Base-by-base conservation (phyloP, 2,329 filamentous ascomycete genomes). In the Monilinia fructigena region DNA sequence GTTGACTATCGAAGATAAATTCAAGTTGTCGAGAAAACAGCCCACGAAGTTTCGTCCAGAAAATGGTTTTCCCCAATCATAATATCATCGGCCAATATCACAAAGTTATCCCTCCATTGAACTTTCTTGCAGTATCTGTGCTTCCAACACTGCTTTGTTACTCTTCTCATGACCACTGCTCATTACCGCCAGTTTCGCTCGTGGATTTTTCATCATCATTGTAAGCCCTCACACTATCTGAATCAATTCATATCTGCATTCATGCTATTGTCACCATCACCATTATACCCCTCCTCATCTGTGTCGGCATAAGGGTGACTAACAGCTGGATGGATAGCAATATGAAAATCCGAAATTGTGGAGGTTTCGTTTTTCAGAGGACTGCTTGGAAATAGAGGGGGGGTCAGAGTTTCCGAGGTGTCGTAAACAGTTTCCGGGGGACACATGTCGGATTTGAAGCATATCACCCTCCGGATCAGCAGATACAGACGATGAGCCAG, bases 61-160 rank as follows among this genome's bases (percentile, higher is more conserved):
- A 55, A 63, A 23, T 55, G 48, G 48, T 31, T 28, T 40, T 35
- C 28, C 35, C 26, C 28, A 28, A 6, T 53, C 42, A 35, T n/a
- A 40, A n/a, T 42, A 26, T 31, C 63, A 61, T 28, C 28, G 28
- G 23, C 38, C 42, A 65, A 65, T 20, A 38, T 31, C 11, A 55
- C 20, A 26, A 10, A 50, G 6, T 23, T 65, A 72, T 59, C 61
- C 56, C 48, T 73, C 71, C 66, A 75, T 73, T 4, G 69, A 52
- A 76, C 68, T 74, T 86, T 86, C 77, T 87, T 88, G 86, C 86
- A 54, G 86, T 89, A 71, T 88, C 86, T 1, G 84, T 86, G 73
- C 85, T 88, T 42, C 82, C 83, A 38, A 85, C 83, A 70, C 84
- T 1, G 83, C 83, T 86, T 85, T 0, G 86, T 88, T 70, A 86